Evolutionary conservation across 768 basidiomycete species (phyloP).

Genomic region (Suillus subluteus): DNA sequence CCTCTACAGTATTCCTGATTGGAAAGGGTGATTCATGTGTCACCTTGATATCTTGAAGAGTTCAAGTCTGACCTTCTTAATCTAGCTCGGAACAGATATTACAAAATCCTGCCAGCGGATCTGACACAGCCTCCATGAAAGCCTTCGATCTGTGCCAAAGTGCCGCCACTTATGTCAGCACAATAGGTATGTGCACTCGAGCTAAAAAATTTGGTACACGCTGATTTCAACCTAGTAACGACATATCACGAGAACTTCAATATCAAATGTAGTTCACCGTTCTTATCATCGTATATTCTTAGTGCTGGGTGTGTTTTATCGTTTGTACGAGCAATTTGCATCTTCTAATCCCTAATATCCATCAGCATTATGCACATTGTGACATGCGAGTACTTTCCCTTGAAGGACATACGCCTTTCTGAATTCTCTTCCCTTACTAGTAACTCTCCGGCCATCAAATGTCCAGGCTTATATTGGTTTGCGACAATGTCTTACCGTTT

Average conservation of each 20-base stretch:
- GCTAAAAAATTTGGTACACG: neutral
- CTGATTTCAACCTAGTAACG: slow-evolving; percentile 42
- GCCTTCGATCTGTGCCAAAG: slow-evolving; percentile 77
- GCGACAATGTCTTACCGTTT: slow-evolving; percentile 61
- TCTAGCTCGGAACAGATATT: slow-evolving; percentile 47
- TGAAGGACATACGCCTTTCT: slow-evolving; percentile 9
- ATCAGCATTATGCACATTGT: slow-evolving; percentile 79
- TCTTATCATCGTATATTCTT: slow-evolving; percentile 70
- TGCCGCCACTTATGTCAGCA: slow-evolving; percentile 72
- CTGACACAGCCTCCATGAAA: slow-evolving; percentile 54
- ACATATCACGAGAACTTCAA: slow-evolving; percentile 64
- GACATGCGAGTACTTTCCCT: slow-evolving; percentile 51
- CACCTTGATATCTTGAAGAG: neutral
- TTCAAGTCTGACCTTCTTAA: slow-evolving; percentile 12
- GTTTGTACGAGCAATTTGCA: neutral
- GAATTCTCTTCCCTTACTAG: slow-evolving; percentile 40
- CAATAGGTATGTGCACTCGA: slow-evolving; percentile 51
- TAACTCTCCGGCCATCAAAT: slow-evolving; percentile 71
- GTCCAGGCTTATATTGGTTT: slow-evolving; percentile 70
- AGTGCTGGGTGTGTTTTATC: slow-evolving; percentile 62
- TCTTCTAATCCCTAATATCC: slow-evolving; percentile 10
- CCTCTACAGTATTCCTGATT: slow-evolving; percentile 65
- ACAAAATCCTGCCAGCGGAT: slow-evolving; percentile 42
- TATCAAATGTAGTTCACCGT: slow-evolving; percentile 62
- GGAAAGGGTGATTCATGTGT: slow-evolving; percentile 55